Base-by-base conservation (phyloP, 1,284 basidiomycete species). In the Gymnopus androsaceus region DNA sequence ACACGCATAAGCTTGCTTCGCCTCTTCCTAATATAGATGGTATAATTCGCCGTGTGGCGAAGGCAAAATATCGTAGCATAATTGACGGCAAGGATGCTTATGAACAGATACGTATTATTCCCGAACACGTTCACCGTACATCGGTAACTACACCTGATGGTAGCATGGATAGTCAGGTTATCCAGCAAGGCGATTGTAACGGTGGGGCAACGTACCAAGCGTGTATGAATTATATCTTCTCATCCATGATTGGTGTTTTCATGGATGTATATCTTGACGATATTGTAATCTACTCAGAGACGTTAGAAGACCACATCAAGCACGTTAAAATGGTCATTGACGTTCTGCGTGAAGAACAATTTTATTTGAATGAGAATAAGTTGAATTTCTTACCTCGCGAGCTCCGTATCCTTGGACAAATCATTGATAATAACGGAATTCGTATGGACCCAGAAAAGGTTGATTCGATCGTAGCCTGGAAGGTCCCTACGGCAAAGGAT, bases 181-280 rank as follows among this genome's bases (percentile, higher is more conserved):
- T 74, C 21, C 70, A 72, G 17, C 63, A 49, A 3, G 65, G 72
- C 0, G 66, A 72, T 30, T 69, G 67, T 21, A 73, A 72, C 21
- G 63, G 60, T 5, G 46, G 55, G 2, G 66, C 66, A 0, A 72
- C 69, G 2, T 60, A 38, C 47, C 61, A 62, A 41, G 51, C 59
- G 0, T 21, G 58, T 1, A 73, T 74, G 71, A 70, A 68, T 28
- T 42, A 67, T 3, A 33, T 73, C 0, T 73, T 74, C 34, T 56
- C 59, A 0, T 41, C 55, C 0, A 65, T 61, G 31, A 65, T 72
- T 42, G 69, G 69, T 1, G 51, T 63, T 28, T 70, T 63, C 33
- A 64, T 70, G 63, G 64, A 68, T 46, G 66, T 70, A 1, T 72
- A 71, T 50, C 57, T 72, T 1, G 67, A 73, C 38, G 62, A 73